Base-by-base conservation (phyloP, 2,329 filamentous ascomycete species). In the Arthrobotrys conoides region DNA sequence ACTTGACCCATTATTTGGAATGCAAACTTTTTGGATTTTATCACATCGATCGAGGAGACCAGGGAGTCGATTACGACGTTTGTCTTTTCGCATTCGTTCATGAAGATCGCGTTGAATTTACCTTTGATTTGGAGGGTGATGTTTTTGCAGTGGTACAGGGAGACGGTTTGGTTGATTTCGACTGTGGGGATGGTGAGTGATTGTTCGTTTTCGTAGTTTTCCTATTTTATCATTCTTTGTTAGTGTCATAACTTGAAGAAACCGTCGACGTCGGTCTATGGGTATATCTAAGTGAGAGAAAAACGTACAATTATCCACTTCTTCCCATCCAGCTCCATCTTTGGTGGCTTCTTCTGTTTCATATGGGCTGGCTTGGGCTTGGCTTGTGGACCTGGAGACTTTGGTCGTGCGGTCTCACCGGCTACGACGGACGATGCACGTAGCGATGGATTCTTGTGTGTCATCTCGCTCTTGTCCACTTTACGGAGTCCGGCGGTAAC, bases 401-500 rank as follows among this genome's bases (percentile, higher is more conserved):
- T 97, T 71, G 89, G 90, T 61, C 93, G 89, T 24, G 83, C 83
- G 44, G 86, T 83, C 22, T 88, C 89, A 72, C 87, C 87, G 0
- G 92, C 88, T 2, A 95, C 93, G 1, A 89, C 88, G 12, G 92
- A 92, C 78, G 87, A 87, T 24, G 92, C 89, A 80, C 96, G 91
- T 73, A 99, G 87, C 9, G 91, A 90, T 14, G 96, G 96, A 85
- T 99, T 99, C 87, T 98, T 98, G 86, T 99, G 96, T 77, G 96
- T 99, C 95, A 97, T 97, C 85, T 98, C 88, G 68, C 92, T 96
- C 83, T 91, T 92, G 86, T 97, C 95, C 63, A 99, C 96, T 87
- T 97, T 99, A 81, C 92, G 92, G 41, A 99, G 88, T 36, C 92
- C 91, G 81, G 93, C 90, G 3, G 96, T 99, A 76, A 99, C 93